phyloP scores from a whole-genome alignment of 2,329 filamentous ascomycete species.

The Ceratocystis diversiconidia region DNA sequence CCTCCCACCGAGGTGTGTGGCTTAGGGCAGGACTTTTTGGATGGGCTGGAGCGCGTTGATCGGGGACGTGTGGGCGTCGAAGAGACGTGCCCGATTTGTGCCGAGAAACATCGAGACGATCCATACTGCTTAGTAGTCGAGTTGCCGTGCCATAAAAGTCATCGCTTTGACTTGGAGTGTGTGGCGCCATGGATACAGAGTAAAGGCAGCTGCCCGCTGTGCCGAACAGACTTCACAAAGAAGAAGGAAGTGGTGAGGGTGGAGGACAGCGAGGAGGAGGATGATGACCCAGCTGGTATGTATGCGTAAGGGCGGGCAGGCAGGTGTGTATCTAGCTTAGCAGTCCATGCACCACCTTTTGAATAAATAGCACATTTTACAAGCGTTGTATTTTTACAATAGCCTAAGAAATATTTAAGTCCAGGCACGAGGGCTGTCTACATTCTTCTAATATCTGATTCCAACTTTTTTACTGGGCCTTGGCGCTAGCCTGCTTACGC shows the following conservation, averaged over 20 bases:
- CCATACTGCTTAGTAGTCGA: slow-evolving; percentile 48
- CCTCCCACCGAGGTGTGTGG: slow-evolving; percentile 40
- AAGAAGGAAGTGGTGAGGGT: slow-evolving; percentile 35
- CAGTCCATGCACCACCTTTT: too few relatives aligned
- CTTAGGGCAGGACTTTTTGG: slow-evolving; percentile 45
- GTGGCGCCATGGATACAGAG: slow-evolving; percentile 50
- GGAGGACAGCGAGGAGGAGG: slow-evolving; percentile 36
- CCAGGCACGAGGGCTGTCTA: too few relatives aligned
- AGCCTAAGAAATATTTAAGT: too few relatives aligned
- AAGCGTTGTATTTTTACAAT: too few relatives aligned
- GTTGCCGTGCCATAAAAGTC: slow-evolving; percentile 44
- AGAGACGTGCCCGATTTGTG: slow-evolving; percentile 48
- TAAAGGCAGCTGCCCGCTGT: slow-evolving; percentile 51
- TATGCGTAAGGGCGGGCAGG: slow-evolving; percentile 26
- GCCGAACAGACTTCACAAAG: slow-evolving; percentile 44
- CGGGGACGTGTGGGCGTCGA: slow-evolving; percentile 36
- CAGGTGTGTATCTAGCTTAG: background rate
- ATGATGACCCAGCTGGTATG: slow-evolving; percentile 37
- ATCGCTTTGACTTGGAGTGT: slow-evolving; percentile 53
- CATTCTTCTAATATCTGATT: background rate
- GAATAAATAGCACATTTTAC: too few relatives aligned
- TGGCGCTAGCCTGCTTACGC: slow-evolving; percentile 35
- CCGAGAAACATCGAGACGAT: slow-evolving; percentile 47
- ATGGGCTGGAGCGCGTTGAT: slow-evolving; percentile 43
- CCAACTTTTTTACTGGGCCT: slow-evolving; percentile 15